phyloP scores from a whole-genome alignment of 805 yeast genomes.

The Ogataea paraovalis region DNA sequence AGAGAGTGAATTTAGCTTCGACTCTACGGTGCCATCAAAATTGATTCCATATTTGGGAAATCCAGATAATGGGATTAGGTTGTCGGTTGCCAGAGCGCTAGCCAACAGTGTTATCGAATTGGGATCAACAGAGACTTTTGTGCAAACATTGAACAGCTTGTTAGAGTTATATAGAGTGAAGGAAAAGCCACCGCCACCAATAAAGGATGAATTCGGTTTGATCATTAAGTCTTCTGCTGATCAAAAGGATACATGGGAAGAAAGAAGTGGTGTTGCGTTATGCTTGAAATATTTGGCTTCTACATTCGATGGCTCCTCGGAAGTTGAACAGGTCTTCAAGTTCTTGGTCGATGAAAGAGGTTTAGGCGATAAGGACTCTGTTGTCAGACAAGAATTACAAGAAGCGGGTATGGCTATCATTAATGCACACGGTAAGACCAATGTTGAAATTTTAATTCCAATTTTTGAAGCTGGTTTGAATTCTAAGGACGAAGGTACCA shows the following conservation, averaged over 20 bases:
- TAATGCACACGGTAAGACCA: slow-evolving; percentile 55
- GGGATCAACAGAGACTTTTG: slow-evolving; percentile 16
- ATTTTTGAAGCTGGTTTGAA: slow-evolving; percentile 71
- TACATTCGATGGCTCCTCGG: slow-evolving; percentile 34
- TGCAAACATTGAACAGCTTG: slow-evolving; percentile 42
- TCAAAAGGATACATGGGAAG: slow-evolving; percentile 78
- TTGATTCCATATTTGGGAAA: slow-evolving; percentile 50
- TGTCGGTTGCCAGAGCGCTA: slow-evolving; percentile 68
- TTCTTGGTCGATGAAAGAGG: slow-evolving; percentile 59
- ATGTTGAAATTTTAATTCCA: slow-evolving; percentile 73
- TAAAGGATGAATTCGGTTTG: slow-evolving; percentile 76
- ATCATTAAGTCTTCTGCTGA: slow-evolving; percentile 56
- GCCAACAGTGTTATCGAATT: slow-evolving; percentile 48
- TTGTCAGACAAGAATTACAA: slow-evolving; percentile 78
- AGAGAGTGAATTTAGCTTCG: slow-evolving; percentile 57
- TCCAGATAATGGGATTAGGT: slow-evolving; percentile 62
- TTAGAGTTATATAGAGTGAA: slow-evolving; percentile 54
- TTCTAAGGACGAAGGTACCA: slow-evolving; percentile 43
- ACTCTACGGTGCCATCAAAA: slow-evolving; percentile 39
- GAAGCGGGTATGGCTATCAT: slow-evolving; percentile 84
- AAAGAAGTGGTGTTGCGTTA: slow-evolving; percentile 76
- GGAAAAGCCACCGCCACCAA: slow-evolving; percentile 72
- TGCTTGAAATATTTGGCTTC: slow-evolving; percentile 57
- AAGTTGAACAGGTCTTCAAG: slow-evolving; percentile 52
- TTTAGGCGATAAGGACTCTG: slow-evolving; percentile 66